Base-by-base conservation (phyloP, 208 protist genomes). In the Porcisia deanei region DNA sequence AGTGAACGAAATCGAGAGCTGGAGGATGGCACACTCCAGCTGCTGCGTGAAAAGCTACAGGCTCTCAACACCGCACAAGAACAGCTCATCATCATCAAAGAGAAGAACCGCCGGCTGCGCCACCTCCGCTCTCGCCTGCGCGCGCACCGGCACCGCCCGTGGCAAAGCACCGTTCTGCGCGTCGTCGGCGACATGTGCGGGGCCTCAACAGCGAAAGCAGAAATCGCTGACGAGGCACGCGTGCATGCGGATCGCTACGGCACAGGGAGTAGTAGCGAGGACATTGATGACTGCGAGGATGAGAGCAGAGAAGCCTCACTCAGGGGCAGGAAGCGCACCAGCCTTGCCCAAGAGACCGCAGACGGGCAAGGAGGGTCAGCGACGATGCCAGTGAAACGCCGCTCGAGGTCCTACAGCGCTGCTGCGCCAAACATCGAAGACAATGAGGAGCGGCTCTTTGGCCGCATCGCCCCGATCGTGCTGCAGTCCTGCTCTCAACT, bases 41-140 rank as follows among this genome's bases (percentile, higher is more conserved):
- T 89, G 9, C 77, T 94, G 59, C 78, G 85, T 30, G 82, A 91
- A 64, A 92, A 92, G 76, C 78, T 97, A 47, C 77, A 90, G 57
- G 90, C 83, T 66, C 89, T 81, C 73, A 97, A 95, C 71, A 52
- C 90, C 41, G 70, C 82, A n/a, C 93, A 97, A 77, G 81, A 96
- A 79, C 91, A 89, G 76, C 82, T 92, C 75, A 59, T 92, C n/a
- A 75, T 82, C 7, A 70, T 96, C 5, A 73, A 83, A 14, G 85
- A 93, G 52, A 74, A 87, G 25, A 85, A 89, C 34, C 82, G 87
- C 5, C 84, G 80, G 25, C 88, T 96, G 41, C 61, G 64, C 3
- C 93, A 91, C 73, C 85, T 96, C 57, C 95, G 93, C 71, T 94
- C 90, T 25, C 88, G 91, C 30, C 73, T 97, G 43, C 93, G 93